A percentile compares a stretch with the other conserved stretches of the same genome.
Evolutionary conservation across 2,329 filamentous ascomycete species (phyloP).

Genomic region (Verticillium klebahnii): DNA sequence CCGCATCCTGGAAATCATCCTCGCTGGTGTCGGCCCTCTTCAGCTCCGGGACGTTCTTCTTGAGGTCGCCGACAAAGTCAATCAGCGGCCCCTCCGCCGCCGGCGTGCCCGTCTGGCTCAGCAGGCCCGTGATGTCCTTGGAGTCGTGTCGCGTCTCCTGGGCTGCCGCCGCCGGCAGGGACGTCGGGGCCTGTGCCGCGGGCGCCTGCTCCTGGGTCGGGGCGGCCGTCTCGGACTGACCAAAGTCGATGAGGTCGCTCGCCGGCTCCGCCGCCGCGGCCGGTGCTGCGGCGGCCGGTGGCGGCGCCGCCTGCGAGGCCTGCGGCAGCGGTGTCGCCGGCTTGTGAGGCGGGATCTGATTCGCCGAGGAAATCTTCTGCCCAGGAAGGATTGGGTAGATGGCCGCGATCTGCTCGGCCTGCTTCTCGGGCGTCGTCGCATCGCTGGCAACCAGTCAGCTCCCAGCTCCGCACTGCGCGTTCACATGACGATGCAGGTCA

Average conservation of each 20-base stretch:
- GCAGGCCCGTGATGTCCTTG: constrained; percentile 37
- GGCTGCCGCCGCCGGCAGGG: constrained; percentile 4
- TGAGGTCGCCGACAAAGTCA: constrained; percentile 52
- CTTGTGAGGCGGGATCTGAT: constrained; percentile 47
- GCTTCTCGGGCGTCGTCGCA: constrained; percentile 59
- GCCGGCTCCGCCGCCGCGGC: constrained; percentile 17
- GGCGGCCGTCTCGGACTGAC: constrained; percentile 12
- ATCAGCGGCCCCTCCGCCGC: constrained; percentile 44
- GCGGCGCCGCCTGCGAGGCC: background rate
- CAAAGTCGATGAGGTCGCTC: constrained; percentile 54
- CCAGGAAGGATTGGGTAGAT: constrained; percentile 83
- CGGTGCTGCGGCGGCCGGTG: constrained; percentile 8
- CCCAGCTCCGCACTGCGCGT: too few species aligned
- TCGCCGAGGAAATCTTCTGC: constrained; percentile 55
- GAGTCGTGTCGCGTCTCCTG: constrained; percentile 5
- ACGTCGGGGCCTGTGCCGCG: constrained; percentile 3
- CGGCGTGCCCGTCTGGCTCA: constrained; percentile 42
- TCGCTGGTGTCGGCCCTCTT: constrained; percentile 29
- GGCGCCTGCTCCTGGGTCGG: constrained; percentile 20
- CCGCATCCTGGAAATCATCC: constrained; percentile 35
- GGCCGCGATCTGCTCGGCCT: constrained; percentile 76
- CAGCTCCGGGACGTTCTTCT: constrained; percentile 26
- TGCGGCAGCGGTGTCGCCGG: constrained; percentile 3
- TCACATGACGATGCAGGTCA: constrained; percentile 3
- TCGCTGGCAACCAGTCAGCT: constrained; percentile 42